A percentile compares a stretch with the other conserved stretches of the same genome.
Evolutionary conservation across 176 grass and related monocot genomes (phyloP).

Genomic region (Oryza australiensis): DNA sequence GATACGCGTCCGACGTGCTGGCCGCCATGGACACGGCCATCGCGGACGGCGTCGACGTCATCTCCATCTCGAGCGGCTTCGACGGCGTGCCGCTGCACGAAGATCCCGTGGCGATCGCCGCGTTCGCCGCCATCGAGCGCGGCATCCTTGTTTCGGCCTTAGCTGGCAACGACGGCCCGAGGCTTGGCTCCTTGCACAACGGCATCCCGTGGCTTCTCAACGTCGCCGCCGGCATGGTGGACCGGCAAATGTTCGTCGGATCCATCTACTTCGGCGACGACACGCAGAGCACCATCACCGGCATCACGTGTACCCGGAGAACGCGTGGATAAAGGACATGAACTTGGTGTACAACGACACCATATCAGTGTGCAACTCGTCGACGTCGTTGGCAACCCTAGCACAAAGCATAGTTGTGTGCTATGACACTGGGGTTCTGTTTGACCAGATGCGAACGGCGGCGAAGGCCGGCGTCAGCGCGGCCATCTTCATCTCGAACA

Average conservation of each 20-base stretch:
- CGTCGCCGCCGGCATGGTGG: constrained; percentile 49
- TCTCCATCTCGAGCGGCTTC: constrained; percentile 62
- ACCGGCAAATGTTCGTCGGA: constrained; percentile 49
- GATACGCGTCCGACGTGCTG: constrained; percentile 54
- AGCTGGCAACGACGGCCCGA: constrained; percentile 24
- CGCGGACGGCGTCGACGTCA: constrained; percentile 58
- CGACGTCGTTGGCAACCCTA: background rate
- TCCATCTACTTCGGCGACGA: constrained; percentile 42
- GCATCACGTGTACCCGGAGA: constrained; percentile 42
- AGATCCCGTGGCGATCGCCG: constrained; percentile 54
- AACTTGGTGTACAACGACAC: constrained; percentile 44
- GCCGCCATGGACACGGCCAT: constrained; percentile 66
- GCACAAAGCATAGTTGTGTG: constrained; percentile 46
- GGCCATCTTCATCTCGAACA: too few species aligned
- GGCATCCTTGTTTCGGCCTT: constrained; percentile 57
- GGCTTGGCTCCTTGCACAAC: constrained; percentile 30
- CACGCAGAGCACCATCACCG: constrained; percentile 27
- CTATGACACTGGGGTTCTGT: background rate
- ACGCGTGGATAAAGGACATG: constrained; percentile 34
- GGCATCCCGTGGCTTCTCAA: constrained; percentile 70
- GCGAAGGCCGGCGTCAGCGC: constrained; percentile 21
- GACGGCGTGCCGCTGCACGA: constrained; percentile 43
- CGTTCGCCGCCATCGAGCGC: constrained; percentile 49
- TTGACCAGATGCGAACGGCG: background rate
- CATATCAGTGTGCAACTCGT: constrained; percentile 43